A percentile compares a stretch with the other conserved stretches of the same genome.
These are phyloP conservation scores for Megacollybia platyphylla DNA, from an alignment of 1,284 basidiomycete species.

Conservation along the genomic window DNA sequence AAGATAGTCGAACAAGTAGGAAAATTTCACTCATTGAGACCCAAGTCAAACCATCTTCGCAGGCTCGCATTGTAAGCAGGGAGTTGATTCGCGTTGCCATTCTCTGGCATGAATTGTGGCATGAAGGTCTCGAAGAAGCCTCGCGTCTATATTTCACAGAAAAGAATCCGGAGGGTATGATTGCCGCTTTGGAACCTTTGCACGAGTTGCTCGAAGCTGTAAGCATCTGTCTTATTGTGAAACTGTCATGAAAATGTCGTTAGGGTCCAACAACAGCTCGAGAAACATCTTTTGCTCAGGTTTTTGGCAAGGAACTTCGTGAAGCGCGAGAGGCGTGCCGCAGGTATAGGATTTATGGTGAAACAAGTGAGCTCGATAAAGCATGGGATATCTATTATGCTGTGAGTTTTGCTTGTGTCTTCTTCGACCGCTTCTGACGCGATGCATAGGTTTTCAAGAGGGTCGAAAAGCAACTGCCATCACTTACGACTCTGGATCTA, in stretches of 20 bases:
- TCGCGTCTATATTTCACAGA: conserved; percentile 96
- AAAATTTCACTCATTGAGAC: conserved; percentile 1
- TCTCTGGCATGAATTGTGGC: conserved; percentile 99
- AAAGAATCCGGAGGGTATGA: conserved; percentile 99
- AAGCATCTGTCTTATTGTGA: conserved; percentile 14
- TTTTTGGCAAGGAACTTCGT: conserved; percentile 86
- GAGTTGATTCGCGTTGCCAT: conserved; percentile 98
- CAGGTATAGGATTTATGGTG: conserved; percentile 79
- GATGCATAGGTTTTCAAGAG: conserved; percentile 79
- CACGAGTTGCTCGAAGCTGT: conserved; percentile 90
- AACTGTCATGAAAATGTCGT: neutral
- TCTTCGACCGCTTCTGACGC: neutral
- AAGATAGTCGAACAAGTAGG: conserved; percentile 79
- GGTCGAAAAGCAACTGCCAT: conserved; percentile 88
- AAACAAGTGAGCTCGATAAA: conserved; percentile 86
- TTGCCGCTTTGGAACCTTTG: conserved; percentile 84
- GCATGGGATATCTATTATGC: conserved; percentile 99
- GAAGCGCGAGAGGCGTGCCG: conserved; percentile 92
- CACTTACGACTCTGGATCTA: conserved; percentile 85
- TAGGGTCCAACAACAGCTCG: conserved; percentile 89
- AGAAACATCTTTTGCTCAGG: conserved; percentile 93
- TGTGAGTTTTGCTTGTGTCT: conserved; percentile 20
- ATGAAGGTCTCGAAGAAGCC: conserved; percentile 96
- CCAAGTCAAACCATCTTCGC: conserved; percentile 6
- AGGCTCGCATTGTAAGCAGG: conserved; percentile 85